These are phyloP conservation scores for Lactarius pseudohatsudake DNA, from an alignment of 768 basidiomycete species.

Conservation along the genomic window DNA sequence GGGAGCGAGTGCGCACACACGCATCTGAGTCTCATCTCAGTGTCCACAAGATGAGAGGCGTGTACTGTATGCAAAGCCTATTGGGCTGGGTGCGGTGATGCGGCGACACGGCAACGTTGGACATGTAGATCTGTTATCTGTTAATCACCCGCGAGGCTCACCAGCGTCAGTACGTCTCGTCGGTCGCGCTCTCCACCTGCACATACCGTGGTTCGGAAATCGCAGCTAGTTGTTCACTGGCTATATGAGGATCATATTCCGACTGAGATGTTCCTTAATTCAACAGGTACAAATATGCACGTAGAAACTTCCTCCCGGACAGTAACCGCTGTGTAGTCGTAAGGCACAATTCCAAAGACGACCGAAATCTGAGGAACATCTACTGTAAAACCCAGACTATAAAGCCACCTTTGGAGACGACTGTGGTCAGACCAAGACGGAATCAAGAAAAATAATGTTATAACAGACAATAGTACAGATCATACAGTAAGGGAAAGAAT, in stretches of 20 bases:
- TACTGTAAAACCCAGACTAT: not conserved
- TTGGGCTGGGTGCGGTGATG: not conserved
- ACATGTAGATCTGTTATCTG: not conserved
- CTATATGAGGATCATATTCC: not conserved
- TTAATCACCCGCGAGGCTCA: not conserved
- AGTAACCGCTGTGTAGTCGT: not conserved
- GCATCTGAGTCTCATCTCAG: not conserved
- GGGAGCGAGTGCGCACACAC: not conserved
- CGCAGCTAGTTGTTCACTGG: not conserved
- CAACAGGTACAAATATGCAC: not conserved
- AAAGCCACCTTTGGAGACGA: not conserved
- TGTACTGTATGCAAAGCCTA: not conserved
- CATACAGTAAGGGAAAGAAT: constrained; percentile 27
- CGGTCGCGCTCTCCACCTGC: not conserved
- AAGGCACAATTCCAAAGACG: not conserved
- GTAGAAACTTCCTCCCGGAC: not conserved
- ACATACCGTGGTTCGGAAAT: not conserved
- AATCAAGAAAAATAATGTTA: constrained; percentile 28
- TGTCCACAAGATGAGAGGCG: not conserved
- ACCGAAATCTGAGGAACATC: not conserved
- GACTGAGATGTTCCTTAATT: not conserved
- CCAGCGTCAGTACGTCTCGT: not conserved
- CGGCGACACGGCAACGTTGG: not conserved
- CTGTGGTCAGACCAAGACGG: not conserved
- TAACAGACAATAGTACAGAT: constrained; percentile 27